Evolutionary conservation across 768 basidiomycete species (phyloP), one percentile per base, ranked within the genome.

Genomic region (Holtermannia corniformis): DNA sequence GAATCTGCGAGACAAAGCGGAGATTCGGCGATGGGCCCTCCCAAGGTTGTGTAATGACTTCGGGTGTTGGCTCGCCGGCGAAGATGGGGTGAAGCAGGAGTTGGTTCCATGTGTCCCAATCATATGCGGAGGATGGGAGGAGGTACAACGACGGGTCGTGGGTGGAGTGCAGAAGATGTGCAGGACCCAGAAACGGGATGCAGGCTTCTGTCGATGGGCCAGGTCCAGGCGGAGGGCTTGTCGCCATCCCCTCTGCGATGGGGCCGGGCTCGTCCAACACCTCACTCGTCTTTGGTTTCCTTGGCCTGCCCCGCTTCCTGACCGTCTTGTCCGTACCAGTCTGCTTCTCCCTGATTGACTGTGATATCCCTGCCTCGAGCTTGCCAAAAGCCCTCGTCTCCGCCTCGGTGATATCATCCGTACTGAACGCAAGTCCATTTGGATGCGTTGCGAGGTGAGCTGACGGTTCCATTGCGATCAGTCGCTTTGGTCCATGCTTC

Each of bases 1-100:
- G 81, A 20, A 93, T 73, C 59, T 88, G 85, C 11, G 80, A 81
- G 50, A 93, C 79, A 56, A 89, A 83, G n/a, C 62, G 63, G 13
- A 68, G 57, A 23, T 45, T 43, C 20, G 67, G 64, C 32, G 51
- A 44, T 11, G 21, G 40, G 12, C 44, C 64, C n/a, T 56, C 37
- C 64, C 64, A 68, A 2, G 45, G 44, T 45, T 60, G 41, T n/a
- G 49, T 57, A 14, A 41, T 54, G 4, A 49, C 44, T 4, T 54
- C 49, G 14, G n/a, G n/a, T n/a, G n/a, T n/a, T n/a, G n/a, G n/a
- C 54, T 23, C 32, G 32, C 32, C 16, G 43, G 43, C 32, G 16
- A 37, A 37, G 10, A 37, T 7, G 7, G 32, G 32, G 16, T 37
- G 32, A 37, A 37, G 32, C 32, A 37, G 32, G 10, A 37, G 16